Evolutionary conservation across 495 filamentous ascomycete genomes (phyloP), one percentile per base, ranked within the genome.

Genomic region (Tetracladium marchalianum): DNA sequence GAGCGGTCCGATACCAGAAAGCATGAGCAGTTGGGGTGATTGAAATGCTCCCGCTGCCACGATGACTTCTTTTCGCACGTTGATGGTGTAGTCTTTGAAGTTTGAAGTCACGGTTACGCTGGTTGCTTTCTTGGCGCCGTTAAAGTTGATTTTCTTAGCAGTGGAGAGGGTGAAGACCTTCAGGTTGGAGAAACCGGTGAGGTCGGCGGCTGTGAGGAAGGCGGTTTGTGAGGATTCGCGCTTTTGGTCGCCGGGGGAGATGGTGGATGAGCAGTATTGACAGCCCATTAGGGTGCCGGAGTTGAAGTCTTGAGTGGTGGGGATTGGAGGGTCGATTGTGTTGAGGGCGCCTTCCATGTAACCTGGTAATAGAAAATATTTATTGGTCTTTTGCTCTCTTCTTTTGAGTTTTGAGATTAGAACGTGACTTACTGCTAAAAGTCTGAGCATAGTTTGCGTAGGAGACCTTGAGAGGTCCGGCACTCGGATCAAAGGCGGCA

Each of bases 1-100:
- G 4, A 38, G 44, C 0, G 77, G 73, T 1, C 82, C 81, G 39
- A 87, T 64, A n/a, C 84, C 82, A 4, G 70, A 78, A 2, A 82
- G 69, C 53, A 56, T 79, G 13, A 85, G 70, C 1, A 85, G 54
- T 50, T 79, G 75, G 0, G 80, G 79, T 0, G 77, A 71, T 66
- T 81, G 74, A 59, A 77, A 78, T 2, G 69, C 58, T 18, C 82
- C 81, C 5, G 68, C 81, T 11, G 78, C 62, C 7, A 87, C 38
- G 49, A 87, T 80, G 39, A 87, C 76, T 54, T 85, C 81, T 38
- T 47, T 54, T 5, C 16, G 24, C 1, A 36, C 52, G 9, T 13
- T 39, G 6, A 54, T 15, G 76, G 53, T 3, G 54, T 67, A 59
- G 4, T 61, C 43, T 11, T 64, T 17, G 0, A 58, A 57, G 3